phyloP scores from a whole-genome alignment of 805 yeast genomes.

The Myxozyma monticola region DNA sequence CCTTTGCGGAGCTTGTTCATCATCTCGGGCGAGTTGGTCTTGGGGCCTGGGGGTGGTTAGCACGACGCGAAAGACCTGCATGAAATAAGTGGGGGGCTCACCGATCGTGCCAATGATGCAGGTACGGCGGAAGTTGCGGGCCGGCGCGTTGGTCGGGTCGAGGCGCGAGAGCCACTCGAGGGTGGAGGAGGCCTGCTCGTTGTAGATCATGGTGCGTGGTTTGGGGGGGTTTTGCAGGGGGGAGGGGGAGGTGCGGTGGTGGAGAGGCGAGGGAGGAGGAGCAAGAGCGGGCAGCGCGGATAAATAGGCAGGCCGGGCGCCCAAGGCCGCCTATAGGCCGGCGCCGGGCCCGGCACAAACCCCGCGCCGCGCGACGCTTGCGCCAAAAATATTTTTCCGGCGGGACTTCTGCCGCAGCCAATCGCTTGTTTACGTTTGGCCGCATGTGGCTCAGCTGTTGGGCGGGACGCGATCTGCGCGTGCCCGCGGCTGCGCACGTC shows the following conservation, averaged over 20 bases:
- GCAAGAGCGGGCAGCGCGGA: background rate
- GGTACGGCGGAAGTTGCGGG: constrained; percentile 82
- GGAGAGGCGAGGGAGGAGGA: background rate
- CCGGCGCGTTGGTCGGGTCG: constrained; percentile 72
- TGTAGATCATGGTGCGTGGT: constrained; percentile 24
- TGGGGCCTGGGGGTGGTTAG: constrained; percentile 57
- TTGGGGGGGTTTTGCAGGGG: background rate
- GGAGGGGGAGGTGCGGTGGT: background rate
- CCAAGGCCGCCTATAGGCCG: too few relatives aligned
- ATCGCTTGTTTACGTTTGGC: too few relatives aligned
- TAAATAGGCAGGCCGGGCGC: background rate
- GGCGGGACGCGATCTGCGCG: too few relatives aligned
- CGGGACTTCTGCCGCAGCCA: too few relatives aligned
- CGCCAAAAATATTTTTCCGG: too few relatives aligned
- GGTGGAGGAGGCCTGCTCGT: constrained; percentile 34
- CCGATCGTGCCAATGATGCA: constrained; percentile 97
- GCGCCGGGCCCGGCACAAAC: too few relatives aligned
- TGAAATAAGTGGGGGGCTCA: constrained; percentile 25
- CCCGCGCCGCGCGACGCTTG: too few relatives aligned
- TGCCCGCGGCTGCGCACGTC: too few relatives aligned
- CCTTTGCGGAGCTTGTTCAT: constrained; percentile 80
- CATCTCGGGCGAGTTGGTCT: constrained; percentile 85
- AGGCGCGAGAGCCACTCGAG: constrained; percentile 82
- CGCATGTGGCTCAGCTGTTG: too few relatives aligned
- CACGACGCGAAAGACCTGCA: background rate